Evolutionary conservation across 140 eudicot species (phyloP), one percentile per base, ranked within the genome.

Genomic region (Erigeron philadelphicus): DNA sequence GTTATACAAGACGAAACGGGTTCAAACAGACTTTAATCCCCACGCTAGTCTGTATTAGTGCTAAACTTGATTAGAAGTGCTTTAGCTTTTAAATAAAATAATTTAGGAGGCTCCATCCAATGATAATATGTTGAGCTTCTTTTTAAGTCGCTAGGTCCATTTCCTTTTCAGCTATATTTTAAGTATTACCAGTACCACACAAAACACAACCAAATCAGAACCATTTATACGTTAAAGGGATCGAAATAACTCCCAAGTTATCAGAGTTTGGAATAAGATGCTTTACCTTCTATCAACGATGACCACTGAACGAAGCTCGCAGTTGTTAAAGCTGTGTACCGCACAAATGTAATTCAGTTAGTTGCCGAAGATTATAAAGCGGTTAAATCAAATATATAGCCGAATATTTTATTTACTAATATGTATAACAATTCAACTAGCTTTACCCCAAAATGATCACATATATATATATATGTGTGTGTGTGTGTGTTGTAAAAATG

Each of bases 271-370:
- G 15, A 44, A n/a, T 56, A 9, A 48, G 21, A 57, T 40, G 70
- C 79, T 77, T 25, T 52, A 93, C 98, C 96, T 78, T 82, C 72
- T 90, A 75, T 93, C 95, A 11, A 89, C 94, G 55, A 87, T 77
- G 59, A 93, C 87, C 82, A 89, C 44, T 2, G 98, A 88, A 64
- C 98, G 96, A 70, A 93, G 96, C 81, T 93, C 98, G 18, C 96
- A 92, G 67, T 92, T 93, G 61, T 82, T 78, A 73, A 92, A 92
- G 71, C 98, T 92, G 93, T 68, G 61, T 4, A 50, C 63, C 81
- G 61, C 65, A 66, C 1, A 43, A 21, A 23, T 10, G 23, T 40
- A 54, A 35, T 53, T 23, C 25, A 4, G 13, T 16, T 54, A 18
- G 53, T 61, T 21, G 45, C 40, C 57, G 52, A 54, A 42, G 12